Base-by-base conservation (phyloP, 495 filamentous ascomycete species). In the Neurospora hispaniola region DNA sequence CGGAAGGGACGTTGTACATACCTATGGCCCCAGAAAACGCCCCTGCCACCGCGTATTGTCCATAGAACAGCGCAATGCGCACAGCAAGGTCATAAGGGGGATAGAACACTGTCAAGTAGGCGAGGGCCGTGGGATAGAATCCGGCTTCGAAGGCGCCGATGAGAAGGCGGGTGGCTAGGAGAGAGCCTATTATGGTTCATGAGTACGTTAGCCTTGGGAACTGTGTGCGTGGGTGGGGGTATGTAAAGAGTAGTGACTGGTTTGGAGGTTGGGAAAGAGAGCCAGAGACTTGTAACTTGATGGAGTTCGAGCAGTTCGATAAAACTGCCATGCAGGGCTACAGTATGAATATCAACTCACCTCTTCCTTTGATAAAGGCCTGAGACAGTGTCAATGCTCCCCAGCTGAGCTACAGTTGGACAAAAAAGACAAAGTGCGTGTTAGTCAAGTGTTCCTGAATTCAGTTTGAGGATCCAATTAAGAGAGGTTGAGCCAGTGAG, bases 41-140 rank as follows among this genome's bases (percentile, higher is more conserved):
- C 4, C 86, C 87, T 11, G 87, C 87, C 44, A 89, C 81, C 12
- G 87, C 87, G 69, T 83, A 88, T 76, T 87, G 86, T 11, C 86
- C 86, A 71, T 85, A 89, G 76, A 89, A 89, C 69, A 89, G 75
- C 27, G 79, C 84, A 8, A 90, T 78, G 1, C 88, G 81, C 23
- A 80, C 78, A 3, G 82, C 88, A 43, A 90, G 85, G 73, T 89
- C 87, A 73, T 81, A 87, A 5, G 87, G 81, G 23, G 84, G 85
- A 73, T 89, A 89, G 77, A 89, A 88, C 2, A 84, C 75, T 7
- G 84, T 84, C 23, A 88, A 80, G 72, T 89, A 89, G 23, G 81
- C 84, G 18, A 88, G 84, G 0, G 82, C 85, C 1, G 85, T 83
- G 14, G 86, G 85, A 72, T 88, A 88, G 73, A 88, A 89, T 6